Evolutionary conservation across 1,284 basidiomycete genomes (phyloP), one percentile per base, ranked within the genome.

Genomic region (Puccinia horiana): DNA sequence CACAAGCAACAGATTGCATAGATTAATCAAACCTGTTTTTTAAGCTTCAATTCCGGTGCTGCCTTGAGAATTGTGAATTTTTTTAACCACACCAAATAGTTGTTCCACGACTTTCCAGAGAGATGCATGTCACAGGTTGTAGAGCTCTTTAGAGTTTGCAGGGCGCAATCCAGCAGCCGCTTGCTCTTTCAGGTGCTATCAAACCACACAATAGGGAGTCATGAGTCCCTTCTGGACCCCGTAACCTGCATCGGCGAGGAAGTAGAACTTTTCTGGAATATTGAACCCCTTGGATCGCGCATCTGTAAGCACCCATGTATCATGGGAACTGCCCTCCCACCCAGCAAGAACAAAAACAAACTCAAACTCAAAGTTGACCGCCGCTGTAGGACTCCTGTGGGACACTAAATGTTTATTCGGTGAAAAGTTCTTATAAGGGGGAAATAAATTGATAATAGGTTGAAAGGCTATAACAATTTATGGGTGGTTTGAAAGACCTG

Each of bases 141-240:
- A 67, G 12, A 67, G 37, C 23, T 12, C 65, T 26, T 37, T 42
- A 8, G 6, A 14, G 29, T 9, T 67, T 67, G 29, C 9, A 35
- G 65, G 65, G 23, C 23, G 29, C 11, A 37, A 23, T 9, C 56
- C 29, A 58, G 56, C 87, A n/a, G n/a, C n/a, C n/a, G n/a, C n/a
- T n/a, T n/a, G n/a, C n/a, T n/a, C 20, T 84, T 82, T 29, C n/a
- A 88, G 83, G 84, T 88, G 87, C 82, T 88, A 89, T 0, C 85
- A 83, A 0, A 85, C 84, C 52, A 85, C 85, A 42, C 84, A 84
- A 83, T 88, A 88, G 2, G 87, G 88, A 12, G 85, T 84, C 32
- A 88, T 32, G 8, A 14, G 18, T 52, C 29, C 49, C 9, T 12
- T 6, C 32, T 35, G 32, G 11, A 29, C 14, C 29, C n/a, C 49